Base-by-base conservation (phyloP, 352 stramenopile species). In the Phytophthora pinifolia region DNA sequence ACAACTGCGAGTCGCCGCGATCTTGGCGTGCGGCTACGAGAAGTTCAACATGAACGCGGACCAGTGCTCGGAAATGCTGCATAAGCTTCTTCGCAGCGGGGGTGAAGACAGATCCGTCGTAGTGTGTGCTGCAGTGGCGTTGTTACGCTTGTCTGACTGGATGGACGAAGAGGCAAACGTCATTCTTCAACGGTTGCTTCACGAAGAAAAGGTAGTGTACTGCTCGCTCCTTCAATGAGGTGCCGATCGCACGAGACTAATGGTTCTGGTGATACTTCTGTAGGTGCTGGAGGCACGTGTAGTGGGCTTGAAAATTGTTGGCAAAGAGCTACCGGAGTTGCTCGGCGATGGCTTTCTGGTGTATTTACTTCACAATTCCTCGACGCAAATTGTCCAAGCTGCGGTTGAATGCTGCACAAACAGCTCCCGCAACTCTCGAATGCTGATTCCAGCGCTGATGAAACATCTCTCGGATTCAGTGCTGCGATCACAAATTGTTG, bases 131-230 rank as follows among this genome's bases (percentile, higher is more conserved):
- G 83, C 85, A 8, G 84, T 95, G 8, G 83, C 83, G 3, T 56
- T 92, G 9, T 47, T 95, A 2, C 74, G 79, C 4, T 35, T 89
- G 7, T 90, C 81, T 0, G 79, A 95, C 35, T 95, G 83, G 83
- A 95, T 93, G 79, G 74, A 95, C 41, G 83, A 95, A 75, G 73
- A 86, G 50, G 79, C 85, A 1, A 93, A 91, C 42, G 27, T 93
- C 14, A 69, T 91, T 52, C 67, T 95, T 15, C 85, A 95, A 43
- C 60, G 76, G 20, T 48, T 95, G 2, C 65, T 95, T 9, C 85
- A 95, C 44, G 83, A 95, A 55, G 82, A 92, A 55, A 80, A 72
- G 63, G 74, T 83, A 50, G n/a, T n/a, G n/a, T n/a, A n/a, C n/a
- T n/a, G n/a, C n/a, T n/a, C 27, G 37, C 18, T 41, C 17, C 25